Conservation (phyloP, 2,329 filamentous ascomycete species). For the Dactylonectria macrodidyma region DNA sequence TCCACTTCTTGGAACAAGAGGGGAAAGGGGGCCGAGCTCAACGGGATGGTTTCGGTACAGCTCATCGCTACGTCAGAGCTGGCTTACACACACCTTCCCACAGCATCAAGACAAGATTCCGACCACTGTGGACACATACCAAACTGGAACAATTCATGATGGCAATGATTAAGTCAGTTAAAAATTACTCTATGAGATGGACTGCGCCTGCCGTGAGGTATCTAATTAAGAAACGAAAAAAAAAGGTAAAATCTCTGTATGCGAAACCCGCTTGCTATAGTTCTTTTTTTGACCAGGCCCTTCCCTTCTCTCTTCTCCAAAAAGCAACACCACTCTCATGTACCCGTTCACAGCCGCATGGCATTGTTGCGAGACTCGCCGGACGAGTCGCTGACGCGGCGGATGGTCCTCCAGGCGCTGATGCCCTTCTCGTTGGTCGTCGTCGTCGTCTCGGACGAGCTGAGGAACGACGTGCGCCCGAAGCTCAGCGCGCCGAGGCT, state of each 20-base stretch:
- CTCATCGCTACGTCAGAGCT: background rate
- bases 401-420: constrained; percentile 44
- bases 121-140: background rate
- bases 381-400: constrained; percentile 46
- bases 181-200: constrained; percentile 43
- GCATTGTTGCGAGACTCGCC: constrained; percentile 30
- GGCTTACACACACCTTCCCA: background rate
- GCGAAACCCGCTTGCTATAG: constrained; percentile 20
- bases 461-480: constrained; percentile 45
- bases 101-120: background rate
- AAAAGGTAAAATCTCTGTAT: constrained; percentile 21
- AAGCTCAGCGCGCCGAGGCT: constrained; percentile 46
- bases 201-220: constrained; percentile 41
- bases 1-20: background rate
- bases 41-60: background rate
- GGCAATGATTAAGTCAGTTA: constrained; percentile 11
- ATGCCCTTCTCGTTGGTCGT: constrained; percentile 36
- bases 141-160: background rate
- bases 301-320: background rate
- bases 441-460: constrained; percentile 36
- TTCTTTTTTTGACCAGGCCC: constrained; percentile 9
- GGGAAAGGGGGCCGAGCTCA: background rate
- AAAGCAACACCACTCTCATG: constrained; percentile 1
- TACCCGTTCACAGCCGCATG: constrained; percentile 21
- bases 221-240: constrained; percentile 33